A percentile compares a stretch with the other conserved stretches of the same genome.
Evolutionary conservation across 768 basidiomycete genomes (phyloP).

Genomic region (Dioszegia aurantiaca): DNA sequence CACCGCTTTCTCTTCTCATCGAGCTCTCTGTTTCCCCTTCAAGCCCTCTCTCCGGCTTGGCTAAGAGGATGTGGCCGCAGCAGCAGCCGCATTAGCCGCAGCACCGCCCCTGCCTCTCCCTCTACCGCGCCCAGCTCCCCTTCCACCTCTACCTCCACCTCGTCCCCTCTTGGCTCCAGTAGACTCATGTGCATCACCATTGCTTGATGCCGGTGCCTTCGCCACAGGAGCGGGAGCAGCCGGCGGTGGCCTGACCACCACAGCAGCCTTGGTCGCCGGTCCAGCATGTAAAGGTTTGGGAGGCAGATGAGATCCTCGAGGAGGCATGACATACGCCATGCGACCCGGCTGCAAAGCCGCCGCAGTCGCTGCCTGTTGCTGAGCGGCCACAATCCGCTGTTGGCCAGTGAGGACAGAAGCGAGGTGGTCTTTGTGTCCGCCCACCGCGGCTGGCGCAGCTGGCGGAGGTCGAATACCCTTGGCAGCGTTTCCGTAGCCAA

Average conservation of each 20-base stretch:
- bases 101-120: conserved; percentile 12
- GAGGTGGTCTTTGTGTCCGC: conserved; percentile 19
- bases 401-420: conserved; percentile 16
- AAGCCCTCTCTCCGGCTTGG: too few species aligned
- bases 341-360: background rate
- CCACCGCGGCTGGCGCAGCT: background rate
- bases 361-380: too few species aligned
- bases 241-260: conserved; percentile 3
- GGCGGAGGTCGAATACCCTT: conserved; percentile 37
- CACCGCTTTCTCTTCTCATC: background rate
- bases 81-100: too few species aligned
- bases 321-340: conserved; percentile 5
- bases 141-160: conserved; percentile 13
- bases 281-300: background rate
- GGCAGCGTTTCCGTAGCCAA: conserved; percentile 48
- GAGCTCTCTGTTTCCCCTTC: too few species aligned
- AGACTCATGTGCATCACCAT: background rate
- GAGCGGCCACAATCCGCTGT: background rate
- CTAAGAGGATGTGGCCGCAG: background rate
- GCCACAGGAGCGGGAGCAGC: background rate
- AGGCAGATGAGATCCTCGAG: conserved; percentile 3
- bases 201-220: background rate
- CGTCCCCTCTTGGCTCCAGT: conserved; percentile 13
- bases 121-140: conserved; percentile 14
- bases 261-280: background rate